Conservation (phyloP, 192 early-diverging fungal species). For the Coemansia sp. region DNA sequence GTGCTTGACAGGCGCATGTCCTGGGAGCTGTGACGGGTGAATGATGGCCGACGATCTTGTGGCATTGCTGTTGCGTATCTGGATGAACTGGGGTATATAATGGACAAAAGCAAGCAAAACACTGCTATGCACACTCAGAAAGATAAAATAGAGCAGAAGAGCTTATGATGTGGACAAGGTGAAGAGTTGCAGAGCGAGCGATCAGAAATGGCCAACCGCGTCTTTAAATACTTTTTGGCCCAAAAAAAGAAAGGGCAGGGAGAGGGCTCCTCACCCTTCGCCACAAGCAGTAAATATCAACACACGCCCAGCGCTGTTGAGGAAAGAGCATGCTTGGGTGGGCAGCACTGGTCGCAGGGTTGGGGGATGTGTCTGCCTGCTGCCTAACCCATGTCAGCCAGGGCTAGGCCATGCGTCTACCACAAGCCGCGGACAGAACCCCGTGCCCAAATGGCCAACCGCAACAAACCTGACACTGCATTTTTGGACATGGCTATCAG, state of each 20-base stretch:
- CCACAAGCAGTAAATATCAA: not conserved
- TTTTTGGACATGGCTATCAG: not conserved
- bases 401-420: not conserved
- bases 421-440: not conserved
- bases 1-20: constrained; percentile 44
- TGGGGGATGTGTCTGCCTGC: not conserved
- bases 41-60: constrained; percentile 47
- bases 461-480: not conserved
- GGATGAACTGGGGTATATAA: not conserved
- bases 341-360: not conserved
- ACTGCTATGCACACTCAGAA: not conserved
- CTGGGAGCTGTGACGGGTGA: constrained; percentile 52
- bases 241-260: not conserved
- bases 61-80: constrained; percentile 18
- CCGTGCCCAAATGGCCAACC: not conserved
- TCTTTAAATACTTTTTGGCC: not conserved
- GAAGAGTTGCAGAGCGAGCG: not conserved
- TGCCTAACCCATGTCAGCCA: not conserved
- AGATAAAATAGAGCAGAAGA: not conserved
- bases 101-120: not conserved
- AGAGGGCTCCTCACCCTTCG: not conserved
- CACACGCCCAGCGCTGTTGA: no score
- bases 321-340: not conserved
- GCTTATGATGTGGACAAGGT: not conserved
- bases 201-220: not conserved